Base-by-base conservation (phyloP, 75 land plant genomes). In the Cunninghamia lanceolata region DNA sequence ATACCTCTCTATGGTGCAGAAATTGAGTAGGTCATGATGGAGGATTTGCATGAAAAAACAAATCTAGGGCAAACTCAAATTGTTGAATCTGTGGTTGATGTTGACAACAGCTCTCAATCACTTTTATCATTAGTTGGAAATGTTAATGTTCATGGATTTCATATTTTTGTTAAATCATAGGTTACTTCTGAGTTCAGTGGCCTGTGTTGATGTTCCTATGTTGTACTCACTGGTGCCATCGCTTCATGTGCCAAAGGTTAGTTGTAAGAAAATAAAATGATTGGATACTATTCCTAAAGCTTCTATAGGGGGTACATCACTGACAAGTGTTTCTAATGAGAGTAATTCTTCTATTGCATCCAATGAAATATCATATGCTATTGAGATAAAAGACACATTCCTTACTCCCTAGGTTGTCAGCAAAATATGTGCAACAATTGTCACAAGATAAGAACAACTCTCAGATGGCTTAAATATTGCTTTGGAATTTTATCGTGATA, bases 101-200 rank as follows among this genome's bases (percentile, higher is more conserved):
- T 94, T 15, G 98, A 97, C 86, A 92, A 91, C 80, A 94, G 88
- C 82, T 83, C 95, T 10, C 90, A 97, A 81, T 97, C 99, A 53
- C 88, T 95, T 66, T 88, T 97, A 59, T 89, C 90, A 42, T 91
- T 97, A 86, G 83, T 74, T 78, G 98, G 94, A 40, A 91, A 89
- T 80, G 82, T 91, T 38, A 92, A 89, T 87, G 97, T 95, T 11
- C 99, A 97, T 90, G 91, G 90, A 1, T 89, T 97, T 38, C 96
- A 93, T 87, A 98, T 90, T 97, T 82, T 86, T 97, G 63, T 87
- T 97, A 81, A 97, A 97, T 91, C 91, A 95, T 91, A 97, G 97
- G 86, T 92, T 88, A 73, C 90, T 95, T 52, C 79, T 94, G 53
- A 85, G 88, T 66, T 89, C 90, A 63, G 88, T n/a, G n/a, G n/a